Evolutionary conservation across 148 eudicot species (phyloP).

Genomic region (Spergularia bocconei): DNA sequence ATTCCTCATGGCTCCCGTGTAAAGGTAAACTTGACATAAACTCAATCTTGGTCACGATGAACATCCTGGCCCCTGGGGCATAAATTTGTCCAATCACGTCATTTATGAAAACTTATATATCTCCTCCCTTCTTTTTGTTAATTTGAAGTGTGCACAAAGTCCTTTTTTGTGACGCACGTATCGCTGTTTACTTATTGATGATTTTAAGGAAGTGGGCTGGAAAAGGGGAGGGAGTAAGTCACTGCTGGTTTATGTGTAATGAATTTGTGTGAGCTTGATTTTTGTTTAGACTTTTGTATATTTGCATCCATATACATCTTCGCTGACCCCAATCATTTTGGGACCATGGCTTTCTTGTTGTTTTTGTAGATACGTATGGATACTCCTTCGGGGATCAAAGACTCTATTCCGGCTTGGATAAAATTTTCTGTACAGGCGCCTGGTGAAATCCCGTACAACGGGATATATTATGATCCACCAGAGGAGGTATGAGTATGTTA

Average conservation of each 20-base stretch:
- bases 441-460: conserved; percentile 89
- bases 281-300: not conserved
- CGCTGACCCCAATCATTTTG: too few species aligned
- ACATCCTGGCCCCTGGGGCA: not conserved
- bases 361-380: conserved; percentile 82
- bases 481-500: conserved; percentile 60
- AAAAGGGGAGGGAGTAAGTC: conserved; percentile 4
- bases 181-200: not conserved
- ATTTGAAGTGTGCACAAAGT: not conserved
- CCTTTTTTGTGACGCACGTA: not conserved
- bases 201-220: not conserved
- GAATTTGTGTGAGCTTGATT: not conserved
- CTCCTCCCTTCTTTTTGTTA: not conserved
- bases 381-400: conserved; percentile 94
- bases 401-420: conserved; percentile 99
- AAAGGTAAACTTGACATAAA: conserved; percentile 53
- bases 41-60: not conserved
- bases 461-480: conserved; percentile 96
- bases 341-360: not conserved
- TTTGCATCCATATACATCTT: not conserved
- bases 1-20: conserved; percentile 98
- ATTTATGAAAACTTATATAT: not conserved
- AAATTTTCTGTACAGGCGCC: conserved; percentile 92
- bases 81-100: not conserved
- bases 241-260: not conserved